Evolutionary conservation across 768 basidiomycete species (phyloP).

Genomic region (Xerocomellus dryophilus): DNA sequence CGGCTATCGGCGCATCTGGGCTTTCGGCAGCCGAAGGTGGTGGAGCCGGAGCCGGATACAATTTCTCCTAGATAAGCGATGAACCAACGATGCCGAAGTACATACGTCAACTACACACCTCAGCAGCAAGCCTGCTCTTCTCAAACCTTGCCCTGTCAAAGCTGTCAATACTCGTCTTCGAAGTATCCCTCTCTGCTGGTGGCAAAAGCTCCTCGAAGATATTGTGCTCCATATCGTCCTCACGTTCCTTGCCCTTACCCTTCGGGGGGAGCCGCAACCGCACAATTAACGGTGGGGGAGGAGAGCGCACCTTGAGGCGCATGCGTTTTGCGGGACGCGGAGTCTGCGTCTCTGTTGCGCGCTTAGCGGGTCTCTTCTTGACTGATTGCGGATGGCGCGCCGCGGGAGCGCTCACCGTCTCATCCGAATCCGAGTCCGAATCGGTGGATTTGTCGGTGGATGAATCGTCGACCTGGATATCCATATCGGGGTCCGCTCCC

Average conservation of each 20-base stretch:
- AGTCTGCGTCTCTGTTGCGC: conserved; percentile 18
- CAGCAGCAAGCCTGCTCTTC: conserved; percentile 63
- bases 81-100: neutral
- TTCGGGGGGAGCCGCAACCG: conserved; percentile 57
- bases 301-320: conserved; percentile 40
- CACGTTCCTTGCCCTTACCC: conserved; percentile 66
- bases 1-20: conserved; percentile 42
- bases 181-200: conserved; percentile 66
- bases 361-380: conserved; percentile 31
- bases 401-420: conserved; percentile 15
- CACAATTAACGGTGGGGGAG: conserved; percentile 40
- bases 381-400: conserved; percentile 13
- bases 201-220: conserved; percentile 84
- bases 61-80: conserved; percentile 42
- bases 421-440: conserved; percentile 31
- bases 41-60: conserved; percentile 42
- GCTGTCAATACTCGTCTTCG: conserved; percentile 58
- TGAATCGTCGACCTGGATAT: conserved; percentile 36
- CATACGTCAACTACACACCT: conserved; percentile 47
- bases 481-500: conserved; percentile 28
- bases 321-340: conserved; percentile 44
- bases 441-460: conserved; percentile 34
- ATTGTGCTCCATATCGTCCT: conserved; percentile 57
- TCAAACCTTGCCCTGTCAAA: conserved; percentile 73
- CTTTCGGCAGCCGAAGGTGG: conserved; percentile 32